Evolutionary conservation across 2,329 filamentous ascomycete species (phyloP), one percentile per base, ranked within the genome.

Genomic region (Xylariomycetidae sp.): DNA sequence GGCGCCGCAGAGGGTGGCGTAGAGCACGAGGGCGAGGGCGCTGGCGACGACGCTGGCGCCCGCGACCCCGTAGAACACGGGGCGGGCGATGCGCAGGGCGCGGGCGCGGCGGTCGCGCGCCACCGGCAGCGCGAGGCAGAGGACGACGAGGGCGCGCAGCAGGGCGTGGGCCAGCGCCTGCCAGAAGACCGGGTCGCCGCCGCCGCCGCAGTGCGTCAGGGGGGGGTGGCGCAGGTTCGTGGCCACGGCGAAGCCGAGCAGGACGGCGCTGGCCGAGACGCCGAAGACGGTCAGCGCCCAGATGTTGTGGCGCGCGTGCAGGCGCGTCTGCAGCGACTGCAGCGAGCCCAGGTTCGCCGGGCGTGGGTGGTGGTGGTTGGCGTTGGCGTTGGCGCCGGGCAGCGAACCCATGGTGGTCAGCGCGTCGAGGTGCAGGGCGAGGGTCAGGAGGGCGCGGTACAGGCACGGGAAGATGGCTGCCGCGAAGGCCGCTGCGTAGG

Each of bases 131-230:
- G 31, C 10, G 4, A 32, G 4, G 22, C 25, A 36, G 6, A 37
- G 3, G 10, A 36, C 18, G 2, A 39, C 9, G 6, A 33, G 14
- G 6, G 23, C n/a, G 14, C 29, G 38, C 22, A 37, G 26, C 3
- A 37, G 6, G 5, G 32, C 22, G 19, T 31, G 27, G 4, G 26
- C 10, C 10, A 40, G 19, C 3, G 17, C 19, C 18, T 34, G 18
- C 38, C 38, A 40, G 23, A 40, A 37, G 5, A 15, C 16, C 2
- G 34, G 30, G 27, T 40, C 34, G 31, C 17, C 7, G 6, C 15
- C 10, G 26, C 33, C 31, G 6, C 27, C 26, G 26, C 31, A 34
- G 16, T 14, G 10, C 10, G 14, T 7, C 18, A 13, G 8, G 13
- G 13, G 9, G 19, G 24, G 26, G 12, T 10, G 8, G 18, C 17